Evolutionary conservation across 108 stramenopile species (phyloP), one percentile per base, ranked within the genome.

Genomic region (Parmales sp.): DNA sequence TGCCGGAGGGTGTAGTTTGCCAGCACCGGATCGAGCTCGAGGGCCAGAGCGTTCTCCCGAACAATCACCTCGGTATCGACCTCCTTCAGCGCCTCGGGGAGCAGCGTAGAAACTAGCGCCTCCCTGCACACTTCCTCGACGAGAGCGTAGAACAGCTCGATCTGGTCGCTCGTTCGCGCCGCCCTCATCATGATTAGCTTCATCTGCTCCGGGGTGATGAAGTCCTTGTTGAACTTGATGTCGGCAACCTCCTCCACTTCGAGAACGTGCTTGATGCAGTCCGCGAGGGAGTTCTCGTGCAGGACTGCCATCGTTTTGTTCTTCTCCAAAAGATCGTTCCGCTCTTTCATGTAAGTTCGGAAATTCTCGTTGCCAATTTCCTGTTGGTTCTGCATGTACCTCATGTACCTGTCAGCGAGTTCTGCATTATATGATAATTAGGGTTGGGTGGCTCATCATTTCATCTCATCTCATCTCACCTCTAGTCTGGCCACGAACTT

Each of bases 101-200:
- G n/a, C n/a, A n/a, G n/a, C n/a, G n/a, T n/a, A n/a, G n/a, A n/a
- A n/a, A n/a, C n/a, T 34, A 60, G 31, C 26, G 36, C 18, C 36
- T 60, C 54, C 54, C 36, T 34, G 4, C 16, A 18, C 31, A 60
- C 54, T 20, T 60, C 54, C n/a, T 60, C 54, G 29, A 60, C 18
- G 11, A 60, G 26, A 16, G 36, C 13, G 13, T 34, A 20, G 16
- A 60, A 60, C 2, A 60, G 54, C 26, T 60, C 54, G n/a, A 60
- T 4, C 20, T 60, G 54, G 26, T 60, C 54, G n/a, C 20, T 20
- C 28, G 54, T 34, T 16, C 31, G 29, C 31, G 54, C 54, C 25
- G 54, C 54, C 54, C 36, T 60, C n/a, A 60, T 13, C 54, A 60
- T 60, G 20, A 60, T 60, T 16, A 60, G 54, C 20, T 60, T 60